phyloP scores from a whole-genome alignment of 495 filamentous ascomycete species.

The Aspergillus nanangensis region DNA sequence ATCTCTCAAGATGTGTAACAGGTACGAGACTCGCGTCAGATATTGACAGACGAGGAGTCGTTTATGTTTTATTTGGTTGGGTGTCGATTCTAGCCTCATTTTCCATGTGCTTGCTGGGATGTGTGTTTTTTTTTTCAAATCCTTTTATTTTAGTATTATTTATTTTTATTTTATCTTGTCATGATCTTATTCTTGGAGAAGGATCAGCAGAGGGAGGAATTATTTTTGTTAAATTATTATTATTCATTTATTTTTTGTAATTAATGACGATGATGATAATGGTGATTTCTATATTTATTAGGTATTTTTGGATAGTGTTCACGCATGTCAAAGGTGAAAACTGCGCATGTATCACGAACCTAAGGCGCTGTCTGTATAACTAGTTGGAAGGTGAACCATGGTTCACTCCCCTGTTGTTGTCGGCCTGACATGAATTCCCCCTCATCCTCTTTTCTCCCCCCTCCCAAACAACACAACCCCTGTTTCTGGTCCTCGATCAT shows the following conservation, averaged over 20 bases:
- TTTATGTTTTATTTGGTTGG: not conserved
- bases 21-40: too few relatives aligned
- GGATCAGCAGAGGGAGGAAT: conserved; percentile 10
- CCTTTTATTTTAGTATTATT: too few relatives aligned
- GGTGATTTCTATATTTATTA: conserved; percentile 1
- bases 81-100: not conserved
- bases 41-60: too few relatives aligned
- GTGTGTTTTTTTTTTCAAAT: conserved; percentile 1
- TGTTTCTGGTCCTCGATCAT: not conserved
- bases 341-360: conserved; percentile 14
- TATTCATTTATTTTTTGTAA: conserved; percentile 2
- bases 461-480: too few relatives aligned
- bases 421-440: not conserved
- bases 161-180: too few relatives aligned
- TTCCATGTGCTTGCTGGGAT: conserved; percentile 3
- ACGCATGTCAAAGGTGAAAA: conserved; percentile 6
- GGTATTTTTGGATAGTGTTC: conserved; percentile 9
- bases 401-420: not conserved
- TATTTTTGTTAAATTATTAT: conserved; percentile 6
- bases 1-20: too few relatives aligned
- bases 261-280: not conserved
- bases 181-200: not conserved
- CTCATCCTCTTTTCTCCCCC: not conserved
- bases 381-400: conserved; percentile 3
- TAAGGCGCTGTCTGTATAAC: conserved; percentile 8